Evolutionary conservation across 2,329 filamentous ascomycete genomes (phyloP), one percentile per base, ranked within the genome.

Genomic region (Alternaria incomplexa): DNA sequence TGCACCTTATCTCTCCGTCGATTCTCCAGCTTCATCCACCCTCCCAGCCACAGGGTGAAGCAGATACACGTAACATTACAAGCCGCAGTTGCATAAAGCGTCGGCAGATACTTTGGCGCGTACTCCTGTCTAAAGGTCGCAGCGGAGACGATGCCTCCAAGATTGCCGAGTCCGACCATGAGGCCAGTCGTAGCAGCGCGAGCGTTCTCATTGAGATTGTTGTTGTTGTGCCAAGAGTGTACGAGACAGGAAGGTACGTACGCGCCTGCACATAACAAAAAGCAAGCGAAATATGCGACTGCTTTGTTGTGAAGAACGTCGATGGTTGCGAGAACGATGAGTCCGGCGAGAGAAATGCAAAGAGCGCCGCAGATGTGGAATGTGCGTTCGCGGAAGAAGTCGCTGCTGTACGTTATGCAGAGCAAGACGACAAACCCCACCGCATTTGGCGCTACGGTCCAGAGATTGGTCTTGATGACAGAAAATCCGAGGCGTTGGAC

Each of bases 141-240:
- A 8, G 76, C 77, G 3, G 69, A 79, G n/a, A 86, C 58, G 13
- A 86, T 81, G 0, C 84, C 84, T 0, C 80, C 83, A 4, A 86
- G 62, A 61, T 86, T 86, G 0, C 83, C 83, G 8, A 86, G 69
- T 0, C 83, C 84, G 6, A 84, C 83, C 1, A 84, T 74, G 13
- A 85, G 71, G 0, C 81, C 84, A 1, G 83, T 85, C 10, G 81
- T 84, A 0, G 83, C 83, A 6, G 84, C 84, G 0, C 84, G 80
- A 0, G 77, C 79, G 46, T 81, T 85, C 73, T 87, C 84, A 23
- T 83, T 81, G 8, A 85, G 73, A 45, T 84, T 85, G 68, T 86
- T 86, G 64, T 85, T 86, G 59, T 86, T 86, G 62, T 85, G 79
- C 84, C 85, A 85, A 1, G 79, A 79, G 62, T 85, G 80, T 5